These are phyloP conservation scores for Acidomyces sp. DNA, from an alignment of 495 filamentous ascomycete species.

Conservation along the genomic window DNA sequence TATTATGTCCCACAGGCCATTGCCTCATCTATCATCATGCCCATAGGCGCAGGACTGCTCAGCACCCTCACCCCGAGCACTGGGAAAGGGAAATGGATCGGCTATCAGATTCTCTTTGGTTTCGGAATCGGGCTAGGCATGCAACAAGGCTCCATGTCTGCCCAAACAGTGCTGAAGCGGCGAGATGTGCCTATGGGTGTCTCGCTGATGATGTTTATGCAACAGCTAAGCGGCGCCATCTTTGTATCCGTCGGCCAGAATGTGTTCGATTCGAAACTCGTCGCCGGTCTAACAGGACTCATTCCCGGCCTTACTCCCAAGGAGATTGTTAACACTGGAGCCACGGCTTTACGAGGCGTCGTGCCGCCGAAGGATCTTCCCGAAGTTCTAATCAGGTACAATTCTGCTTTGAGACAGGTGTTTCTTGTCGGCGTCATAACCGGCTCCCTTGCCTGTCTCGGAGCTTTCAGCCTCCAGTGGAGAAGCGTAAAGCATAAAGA, in stretches of 20 bases:
- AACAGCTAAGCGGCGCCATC: constrained; percentile 25
- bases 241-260: constrained; percentile 28
- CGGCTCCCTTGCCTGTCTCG: constrained; percentile 38
- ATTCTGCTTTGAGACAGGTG: constrained; percentile 39
- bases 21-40: constrained; percentile 40
- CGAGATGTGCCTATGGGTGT: constrained; percentile 55
- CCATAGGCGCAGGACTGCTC: constrained; percentile 59
- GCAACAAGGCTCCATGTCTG: constrained; percentile 55
- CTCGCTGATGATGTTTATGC: constrained; percentile 30
- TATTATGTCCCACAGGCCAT: constrained; percentile 72
- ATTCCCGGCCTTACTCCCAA: constrained; percentile 37
- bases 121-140: constrained; percentile 55
- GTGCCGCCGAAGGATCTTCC: constrained; percentile 33
- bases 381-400: constrained; percentile 42
- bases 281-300: constrained; percentile 34
- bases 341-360: constrained; percentile 37
- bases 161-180: constrained; percentile 49
- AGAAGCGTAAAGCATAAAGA: constrained; percentile 41
- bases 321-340: constrained; percentile 43
- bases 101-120: constrained; percentile 61
- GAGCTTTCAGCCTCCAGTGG: constrained; percentile 47
- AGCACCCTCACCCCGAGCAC: constrained; percentile 48
- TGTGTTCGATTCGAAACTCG: constrained; percentile 19
- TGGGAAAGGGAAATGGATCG: constrained; percentile 52
- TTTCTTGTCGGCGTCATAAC: constrained; percentile 43